Evolutionary conservation across 2,329 filamentous ascomycete species (phyloP), one percentile per base, ranked within the genome.

Genomic region (Pochonia chlamydosporia): DNA sequence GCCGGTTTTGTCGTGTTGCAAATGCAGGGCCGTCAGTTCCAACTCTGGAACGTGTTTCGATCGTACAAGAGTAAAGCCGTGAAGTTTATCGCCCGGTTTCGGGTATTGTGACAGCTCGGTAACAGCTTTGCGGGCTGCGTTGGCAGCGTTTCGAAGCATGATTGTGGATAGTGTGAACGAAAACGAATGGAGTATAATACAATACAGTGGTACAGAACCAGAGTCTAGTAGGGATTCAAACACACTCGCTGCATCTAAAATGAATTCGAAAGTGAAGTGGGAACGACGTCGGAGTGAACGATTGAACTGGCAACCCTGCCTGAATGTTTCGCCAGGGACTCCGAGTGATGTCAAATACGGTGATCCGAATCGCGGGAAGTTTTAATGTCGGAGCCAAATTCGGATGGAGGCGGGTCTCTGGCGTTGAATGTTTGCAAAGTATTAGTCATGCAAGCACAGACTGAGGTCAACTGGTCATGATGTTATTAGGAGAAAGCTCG

Each of bases 31-130:
- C 1, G 91, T 95, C 61, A 99, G 71, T 67, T 97, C 88, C 42
- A 97, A 79, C 72, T 99, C 93, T 1, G 91, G 89, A 2, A 99
- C 88, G 70, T 95, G 87, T 71, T 96, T 95, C 51, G 87, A 81
- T 51, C 92, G 82, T 60, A 91, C 75, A 46, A 99, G 74, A 0
- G 91, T 96, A 71, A 99, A 99, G 60, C 93, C 93, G 66, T 97
- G 87, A 35, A 97, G 79, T 68, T 87, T 85, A 62, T 92, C 85
- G 61, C 93, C 93, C 1, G 86, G 79, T 52, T 81, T 83, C 5
- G 91, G 90, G 56, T 87, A 86, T 58, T 79, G 81, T 45, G 84
- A 78, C 54, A 93, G 74, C 62, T 89, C 85, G 16, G 88, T 89
- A 40, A 92, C 81, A 43, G 87, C 85, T 57, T 73, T 79, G 57